These are phyloP conservation scores for Podospora australis DNA, from an alignment of 495 filamentous ascomycete species.

Conservation along the genomic window DNA sequence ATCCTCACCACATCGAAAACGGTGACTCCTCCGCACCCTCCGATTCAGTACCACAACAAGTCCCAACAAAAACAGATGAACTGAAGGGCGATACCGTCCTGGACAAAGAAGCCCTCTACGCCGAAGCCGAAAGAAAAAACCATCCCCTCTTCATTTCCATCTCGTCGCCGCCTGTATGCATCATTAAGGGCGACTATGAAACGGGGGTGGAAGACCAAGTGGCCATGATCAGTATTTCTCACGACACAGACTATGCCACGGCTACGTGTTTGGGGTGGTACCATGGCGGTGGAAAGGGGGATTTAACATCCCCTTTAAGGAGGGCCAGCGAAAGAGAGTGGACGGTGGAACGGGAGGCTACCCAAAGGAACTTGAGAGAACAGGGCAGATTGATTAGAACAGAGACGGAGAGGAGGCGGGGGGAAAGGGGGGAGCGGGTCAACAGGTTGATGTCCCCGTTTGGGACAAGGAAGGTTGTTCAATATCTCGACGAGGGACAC, in stretches of 20 bases:
- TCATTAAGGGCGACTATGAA: not conserved
- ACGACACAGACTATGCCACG: conserved; percentile 32
- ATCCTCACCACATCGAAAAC: not conserved
- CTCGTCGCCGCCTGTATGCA: not conserved
- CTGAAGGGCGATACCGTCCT: not conserved
- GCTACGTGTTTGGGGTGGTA: conserved; percentile 26
- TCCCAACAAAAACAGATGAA: not conserved
- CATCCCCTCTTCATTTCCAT: too few relatives aligned
- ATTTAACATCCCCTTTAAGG: not conserved
- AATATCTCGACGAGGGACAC: too few relatives aligned
- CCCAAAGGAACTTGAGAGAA: not conserved
- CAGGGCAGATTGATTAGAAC: not conserved
- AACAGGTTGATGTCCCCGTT: too few relatives aligned
- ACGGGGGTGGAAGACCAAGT: conserved; percentile 8
- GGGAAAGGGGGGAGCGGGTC: too few relatives aligned
- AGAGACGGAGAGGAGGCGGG: not conserved
- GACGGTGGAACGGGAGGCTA: not conserved
- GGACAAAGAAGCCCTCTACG: not conserved
- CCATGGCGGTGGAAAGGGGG: not conserved
- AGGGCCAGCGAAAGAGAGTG: not conserved
- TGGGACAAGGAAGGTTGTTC: too few relatives aligned
- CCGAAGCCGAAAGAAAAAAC: not conserved
- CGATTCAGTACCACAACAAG: too few relatives aligned
- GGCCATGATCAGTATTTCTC: conserved; percentile 31
- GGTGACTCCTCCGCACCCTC: too few relatives aligned